A percentile compares a stretch with the other conserved stretches of the same genome.
These are phyloP conservation scores for Hypoxylon sp. DNA, from an alignment of 2,329 filamentous ascomycete genomes.

Conservation along the genomic window DNA sequence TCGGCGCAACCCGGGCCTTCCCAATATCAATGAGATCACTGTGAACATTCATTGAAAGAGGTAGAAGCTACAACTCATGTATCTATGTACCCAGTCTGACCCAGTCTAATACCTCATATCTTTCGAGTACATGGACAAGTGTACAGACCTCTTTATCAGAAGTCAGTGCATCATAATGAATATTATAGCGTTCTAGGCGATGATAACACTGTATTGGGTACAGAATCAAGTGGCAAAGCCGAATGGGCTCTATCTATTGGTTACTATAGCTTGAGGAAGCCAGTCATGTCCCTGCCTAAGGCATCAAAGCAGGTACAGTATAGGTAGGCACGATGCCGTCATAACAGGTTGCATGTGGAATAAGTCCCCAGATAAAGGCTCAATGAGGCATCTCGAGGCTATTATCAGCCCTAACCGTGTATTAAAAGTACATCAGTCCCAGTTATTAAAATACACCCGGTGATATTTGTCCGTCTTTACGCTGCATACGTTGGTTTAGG, in stretches of 20 bases:
- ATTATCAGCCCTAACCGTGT: conserved; percentile 8
- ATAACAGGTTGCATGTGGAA: not conserved
- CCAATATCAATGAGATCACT: not conserved
- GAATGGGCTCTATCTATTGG: not conserved
- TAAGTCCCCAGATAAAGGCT: conserved; percentile 1
- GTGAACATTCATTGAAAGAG: not conserved
- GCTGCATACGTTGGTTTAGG: too few species aligned
- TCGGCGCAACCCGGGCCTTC: not conserved
- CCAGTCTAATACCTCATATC: too few species aligned
- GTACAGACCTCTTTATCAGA: not conserved
- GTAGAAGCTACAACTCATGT: not conserved
- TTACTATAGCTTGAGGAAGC: not conserved
- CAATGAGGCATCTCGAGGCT: not conserved
- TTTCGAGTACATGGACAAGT: too few species aligned
- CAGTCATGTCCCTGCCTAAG: not conserved
- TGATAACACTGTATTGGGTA: not conserved
- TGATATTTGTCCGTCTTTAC: not conserved
- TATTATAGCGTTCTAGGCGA: not conserved
- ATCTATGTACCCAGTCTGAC: not conserved
- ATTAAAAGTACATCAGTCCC: not conserved
- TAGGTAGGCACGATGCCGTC: not conserved
- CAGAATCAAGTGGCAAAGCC: not conserved
- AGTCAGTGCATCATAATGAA: not conserved
- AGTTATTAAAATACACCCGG: conserved; percentile 6
- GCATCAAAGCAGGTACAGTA: not conserved